A percentile compares a stretch with the other conserved stretches of the same genome.
Evolutionary conservation across 257 asterid genomes (phyloP).

Genomic region (Eustoma russellianum): DNA sequence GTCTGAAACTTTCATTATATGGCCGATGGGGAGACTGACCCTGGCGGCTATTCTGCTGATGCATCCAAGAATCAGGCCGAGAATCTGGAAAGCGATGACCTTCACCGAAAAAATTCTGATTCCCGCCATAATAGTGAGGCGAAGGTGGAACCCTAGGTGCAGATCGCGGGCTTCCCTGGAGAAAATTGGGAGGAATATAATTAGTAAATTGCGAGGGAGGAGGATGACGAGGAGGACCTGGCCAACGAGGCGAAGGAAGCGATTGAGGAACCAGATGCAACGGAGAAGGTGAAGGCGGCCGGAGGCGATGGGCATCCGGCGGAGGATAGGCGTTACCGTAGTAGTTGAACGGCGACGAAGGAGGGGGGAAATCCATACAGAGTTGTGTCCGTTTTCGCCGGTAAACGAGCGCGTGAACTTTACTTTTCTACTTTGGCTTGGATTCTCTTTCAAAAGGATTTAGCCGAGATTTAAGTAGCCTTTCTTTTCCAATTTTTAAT

Average conservation of each 20-base stretch:
- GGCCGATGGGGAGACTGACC: slow-evolving; percentile 9
- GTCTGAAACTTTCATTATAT: background rate
- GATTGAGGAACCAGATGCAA: slow-evolving; percentile 17
- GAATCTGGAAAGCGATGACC: slow-evolving; percentile 7
- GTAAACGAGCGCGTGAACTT: too few species aligned
- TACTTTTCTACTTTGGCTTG: too few species aligned
- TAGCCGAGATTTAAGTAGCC: too few species aligned
- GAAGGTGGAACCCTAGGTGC: slow-evolving; percentile 17
- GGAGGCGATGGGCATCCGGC: slow-evolving; percentile 13
- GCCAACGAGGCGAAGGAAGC: slow-evolving; percentile 12
- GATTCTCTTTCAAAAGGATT: too few species aligned
- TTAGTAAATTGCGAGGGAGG: slow-evolving; percentile 29
- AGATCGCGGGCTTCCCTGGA: slow-evolving; percentile 10
- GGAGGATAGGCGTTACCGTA: slow-evolving; percentile 20
- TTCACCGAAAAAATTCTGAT: background rate
- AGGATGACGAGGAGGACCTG: slow-evolving; percentile 15
- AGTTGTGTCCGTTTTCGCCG: too few species aligned
- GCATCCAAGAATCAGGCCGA: slow-evolving; percentile 5
- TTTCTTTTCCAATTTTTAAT: too few species aligned
- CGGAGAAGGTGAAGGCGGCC: slow-evolving; percentile 18
- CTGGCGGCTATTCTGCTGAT: slow-evolving; percentile 7
- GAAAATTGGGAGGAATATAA: slow-evolving; percentile 28
- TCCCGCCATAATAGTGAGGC: background rate
- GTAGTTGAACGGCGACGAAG: background rate
- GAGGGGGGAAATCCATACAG: too few species aligned